Evolutionary conservation across 108 stramenopile species (phyloP), one percentile per base, ranked within the genome.

Genomic region (Phaeodactylum tricornutum): DNA sequence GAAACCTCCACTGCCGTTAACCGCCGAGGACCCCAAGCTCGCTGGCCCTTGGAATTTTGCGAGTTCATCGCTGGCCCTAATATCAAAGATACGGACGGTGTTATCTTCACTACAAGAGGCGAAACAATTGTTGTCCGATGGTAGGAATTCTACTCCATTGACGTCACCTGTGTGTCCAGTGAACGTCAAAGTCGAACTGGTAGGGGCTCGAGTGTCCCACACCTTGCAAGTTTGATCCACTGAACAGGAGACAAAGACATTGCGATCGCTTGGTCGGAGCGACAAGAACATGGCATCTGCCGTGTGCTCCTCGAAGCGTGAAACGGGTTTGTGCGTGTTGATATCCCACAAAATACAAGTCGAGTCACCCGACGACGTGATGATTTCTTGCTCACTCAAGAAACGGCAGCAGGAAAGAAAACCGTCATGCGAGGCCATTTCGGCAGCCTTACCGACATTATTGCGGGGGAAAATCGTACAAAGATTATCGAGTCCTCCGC

Each of bases 401-500:
- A 99, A 99, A 15, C 95, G 87, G 64, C 98, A 99, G 69, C 95
- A 97, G 32, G 85, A 84, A 37, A 99, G 52, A 61, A 96, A 98
- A 9, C 97, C 98, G 61, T 99, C 98, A 59, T 99, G 98, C n/a
- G 89, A 84, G 27, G 91, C 92, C 62, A 99, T 69, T 69, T 99
- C 98, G 0, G 59, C 53, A 32, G 64, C 54, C 34, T 74, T 43
- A 37, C 64, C 41, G n/a, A 61, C 49, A 32, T 77, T 43, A 34
- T 67, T 67, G 21, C 57, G 29, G 20, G 59, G 55, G 73, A 98
- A 99, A 40, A 99, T 84, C 29, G 96, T 93, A 70, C 98, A 99
- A 40, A 96, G 63, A 66, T 99, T 99, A 65, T 99, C 97, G n/a
- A 99, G 67, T 29, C 98, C 98, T 22, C 98, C 98, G 54, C 94